A percentile compares a stretch with the other conserved stretches of the same genome.
Evolutionary conservation across 2,329 filamentous ascomycete species (phyloP).

Genomic region (Aspergillus brasiliensis): DNA sequence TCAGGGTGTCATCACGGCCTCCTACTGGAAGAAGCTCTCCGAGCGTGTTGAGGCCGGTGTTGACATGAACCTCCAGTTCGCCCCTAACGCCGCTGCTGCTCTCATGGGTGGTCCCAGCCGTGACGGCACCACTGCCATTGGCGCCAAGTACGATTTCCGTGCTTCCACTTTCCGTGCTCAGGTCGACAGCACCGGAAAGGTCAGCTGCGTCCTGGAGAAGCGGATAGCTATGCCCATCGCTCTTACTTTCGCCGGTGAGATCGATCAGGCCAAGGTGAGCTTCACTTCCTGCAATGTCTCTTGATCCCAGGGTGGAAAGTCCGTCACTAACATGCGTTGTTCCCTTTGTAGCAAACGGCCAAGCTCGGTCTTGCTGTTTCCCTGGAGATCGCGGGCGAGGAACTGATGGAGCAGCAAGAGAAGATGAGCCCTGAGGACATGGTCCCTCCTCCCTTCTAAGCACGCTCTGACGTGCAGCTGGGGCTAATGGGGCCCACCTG

Average conservation of each 20-base stretch:
- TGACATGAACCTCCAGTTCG: slow-evolving; percentile 87
- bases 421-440: slow-evolving; percentile 46
- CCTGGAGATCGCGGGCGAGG: slow-evolving; percentile 81
- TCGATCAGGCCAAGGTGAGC: slow-evolving; percentile 92
- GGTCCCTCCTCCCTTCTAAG: slow-evolving; percentile 54
- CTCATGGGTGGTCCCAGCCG: slow-evolving; percentile 78
- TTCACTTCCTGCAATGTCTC: slow-evolving; percentile 2
- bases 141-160: slow-evolving; percentile 97
- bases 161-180: slow-evolving; percentile 94
- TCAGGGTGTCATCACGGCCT: slow-evolving; percentile 83
- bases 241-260: slow-evolving; percentile 93
- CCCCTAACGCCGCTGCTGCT: slow-evolving; percentile 62
- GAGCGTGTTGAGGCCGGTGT: slow-evolving; percentile 96
- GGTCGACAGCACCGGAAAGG: slow-evolving; percentile 90
- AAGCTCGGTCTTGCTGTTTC: slow-evolving; percentile 95
- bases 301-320: slow-evolving; percentile 1
- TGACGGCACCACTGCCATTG: slow-evolving; percentile 87
- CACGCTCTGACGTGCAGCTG: slow-evolving; percentile 14
- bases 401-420: slow-evolving; percentile 84
- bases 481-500: slow-evolving; percentile 17
- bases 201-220: slow-evolving; percentile 93
- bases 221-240: slow-evolving; percentile 88
- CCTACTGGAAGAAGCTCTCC: slow-evolving; percentile 90
- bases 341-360: slow-evolving; percentile 73
- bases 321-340: slow-evolving; percentile 18